Conservation (phyloP, 768 basidiomycete genomes). For the Rhodotorula taiwanensis region DNA sequence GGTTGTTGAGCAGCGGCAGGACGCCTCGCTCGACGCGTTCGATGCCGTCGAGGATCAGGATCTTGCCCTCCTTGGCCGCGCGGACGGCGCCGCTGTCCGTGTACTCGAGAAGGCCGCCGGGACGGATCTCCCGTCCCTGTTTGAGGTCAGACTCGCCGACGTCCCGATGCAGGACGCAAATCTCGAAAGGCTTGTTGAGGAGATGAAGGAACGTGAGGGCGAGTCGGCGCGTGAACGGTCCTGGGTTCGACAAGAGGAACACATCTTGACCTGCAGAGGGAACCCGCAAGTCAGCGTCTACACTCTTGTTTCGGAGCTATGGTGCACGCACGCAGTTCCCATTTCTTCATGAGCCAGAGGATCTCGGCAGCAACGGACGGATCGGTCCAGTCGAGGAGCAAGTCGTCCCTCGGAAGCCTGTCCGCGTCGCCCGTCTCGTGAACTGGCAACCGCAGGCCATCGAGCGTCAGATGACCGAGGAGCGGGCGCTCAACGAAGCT, state of each 20-base stretch:
- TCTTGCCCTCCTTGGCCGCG: slow-evolving; percentile 21
- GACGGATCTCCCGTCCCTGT: slow-evolving; percentile 24
- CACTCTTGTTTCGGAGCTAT: not conserved
- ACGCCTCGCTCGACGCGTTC: slow-evolving; percentile 34
- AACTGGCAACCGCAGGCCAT: slow-evolving; percentile 7
- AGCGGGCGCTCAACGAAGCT: not conserved
- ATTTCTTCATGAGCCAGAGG: slow-evolving; percentile 23
- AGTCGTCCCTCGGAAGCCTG: slow-evolving; percentile 1
- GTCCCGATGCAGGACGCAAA: slow-evolving; percentile 28
- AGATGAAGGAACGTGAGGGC: slow-evolving; percentile 27
- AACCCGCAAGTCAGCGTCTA: not conserved
- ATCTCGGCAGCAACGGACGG: not conserved
- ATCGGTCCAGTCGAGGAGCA: slow-evolving; percentile 1
- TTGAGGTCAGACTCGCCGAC: slow-evolving; percentile 29
- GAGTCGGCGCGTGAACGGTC: slow-evolving; percentile 22
- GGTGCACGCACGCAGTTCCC: slow-evolving; percentile 1
- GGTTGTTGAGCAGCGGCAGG: slow-evolving; percentile 30
- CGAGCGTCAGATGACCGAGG: slow-evolving; percentile 18
- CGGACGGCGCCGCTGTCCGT: slow-evolving; percentile 12
- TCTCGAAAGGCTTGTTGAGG: slow-evolving; percentile 24
- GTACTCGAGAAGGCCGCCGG: slow-evolving; percentile 21
- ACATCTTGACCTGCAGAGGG: slow-evolving; percentile 18
- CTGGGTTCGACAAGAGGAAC: slow-evolving; percentile 22
- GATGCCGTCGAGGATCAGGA: slow-evolving; percentile 28
- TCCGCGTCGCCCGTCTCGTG: slow-evolving; percentile 5